These are phyloP conservation scores for Pyricularia sp. DNA, from an alignment of 2,329 filamentous ascomycete species.

Conservation along the genomic window DNA sequence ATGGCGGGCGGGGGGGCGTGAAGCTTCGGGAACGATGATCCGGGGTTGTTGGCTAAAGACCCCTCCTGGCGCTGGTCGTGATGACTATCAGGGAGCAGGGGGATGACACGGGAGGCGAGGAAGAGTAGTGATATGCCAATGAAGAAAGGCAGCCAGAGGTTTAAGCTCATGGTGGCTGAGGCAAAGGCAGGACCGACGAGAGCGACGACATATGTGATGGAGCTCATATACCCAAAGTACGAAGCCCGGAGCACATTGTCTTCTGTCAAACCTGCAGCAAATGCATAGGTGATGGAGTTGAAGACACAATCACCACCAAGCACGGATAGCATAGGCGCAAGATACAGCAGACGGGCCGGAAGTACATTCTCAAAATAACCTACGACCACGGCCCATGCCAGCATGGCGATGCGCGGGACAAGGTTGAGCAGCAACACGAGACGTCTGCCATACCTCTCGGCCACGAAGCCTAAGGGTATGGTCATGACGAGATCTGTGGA, in stretches of 20 bases:
- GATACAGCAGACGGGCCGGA: constrained; percentile 25
- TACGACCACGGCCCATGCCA: constrained; percentile 25
- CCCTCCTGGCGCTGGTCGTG: constrained; percentile 10
- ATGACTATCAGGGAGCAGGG: constrained; percentile 16
- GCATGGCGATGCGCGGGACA: constrained; percentile 25
- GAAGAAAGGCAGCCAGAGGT: constrained; percentile 30
- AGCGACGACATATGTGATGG: constrained; percentile 31
- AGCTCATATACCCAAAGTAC: constrained; percentile 37
- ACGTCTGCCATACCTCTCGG: constrained; percentile 27
- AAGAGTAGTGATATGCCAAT: constrained; percentile 24
- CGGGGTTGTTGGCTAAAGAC: neutral
- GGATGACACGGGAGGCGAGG: constrained; percentile 19
- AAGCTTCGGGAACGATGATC: neutral
- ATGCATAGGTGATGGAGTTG: constrained; percentile 33
- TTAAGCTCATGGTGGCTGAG: constrained; percentile 28
- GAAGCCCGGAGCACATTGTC: constrained; percentile 30
- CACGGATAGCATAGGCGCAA: constrained; percentile 27
- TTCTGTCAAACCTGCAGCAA: constrained; percentile 29
- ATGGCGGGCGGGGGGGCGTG: neutral
- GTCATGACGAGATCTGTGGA: constrained; percentile 33
- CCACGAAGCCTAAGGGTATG: constrained; percentile 32
- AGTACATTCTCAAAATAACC: constrained; percentile 23
- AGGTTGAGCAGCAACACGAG: constrained; percentile 30
- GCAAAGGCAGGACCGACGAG: constrained; percentile 32
- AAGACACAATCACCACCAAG: constrained; percentile 38